A percentile compares a stretch with the other conserved stretches of the same genome.
Conservation (phyloP, 352 stramenopile species). For the Globisporangium lucens region DNA sequence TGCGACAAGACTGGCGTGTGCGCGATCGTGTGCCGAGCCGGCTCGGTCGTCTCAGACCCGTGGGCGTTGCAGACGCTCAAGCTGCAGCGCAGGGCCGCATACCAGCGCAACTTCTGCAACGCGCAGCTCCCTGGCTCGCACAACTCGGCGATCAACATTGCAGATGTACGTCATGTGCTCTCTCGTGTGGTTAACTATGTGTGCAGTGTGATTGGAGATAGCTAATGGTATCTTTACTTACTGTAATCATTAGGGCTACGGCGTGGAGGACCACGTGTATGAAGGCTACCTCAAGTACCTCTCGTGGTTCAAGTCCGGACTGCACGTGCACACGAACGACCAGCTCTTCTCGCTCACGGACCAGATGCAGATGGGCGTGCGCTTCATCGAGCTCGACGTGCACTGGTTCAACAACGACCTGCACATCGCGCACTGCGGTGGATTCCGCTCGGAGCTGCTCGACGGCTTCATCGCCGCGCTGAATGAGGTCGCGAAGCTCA, state of each 20-base stretch:
- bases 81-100: conserved; percentile 45
- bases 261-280: conserved; percentile 65
- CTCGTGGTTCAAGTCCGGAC: conserved; percentile 46
- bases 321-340: conserved; percentile 65
- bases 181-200: neutral
- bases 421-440: conserved; percentile 63
- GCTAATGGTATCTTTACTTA: neutral
- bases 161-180: conserved; percentile 27
- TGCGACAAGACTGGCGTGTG: conserved; percentile 54
- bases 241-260: conserved; percentile 39
- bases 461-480: conserved; percentile 62
- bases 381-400: conserved; percentile 66
- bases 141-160: conserved; percentile 63
- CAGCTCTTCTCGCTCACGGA: conserved; percentile 69
- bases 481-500: conserved; percentile 52
- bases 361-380: conserved; percentile 60
- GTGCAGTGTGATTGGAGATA: neutral
- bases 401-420: conserved; percentile 71
- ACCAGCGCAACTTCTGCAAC: conserved; percentile 48
- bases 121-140: conserved; percentile 55
- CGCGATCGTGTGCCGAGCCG: conserved; percentile 47
- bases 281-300: conserved; percentile 57
- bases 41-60: conserved; percentile 37
- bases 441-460: conserved; percentile 55
- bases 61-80: conserved; percentile 33